Evolutionary conservation across 2,329 filamentous ascomycete genomes (phyloP), one percentile per base, ranked within the genome.

Genomic region (Teratosphaeriaceae sp.): DNA sequence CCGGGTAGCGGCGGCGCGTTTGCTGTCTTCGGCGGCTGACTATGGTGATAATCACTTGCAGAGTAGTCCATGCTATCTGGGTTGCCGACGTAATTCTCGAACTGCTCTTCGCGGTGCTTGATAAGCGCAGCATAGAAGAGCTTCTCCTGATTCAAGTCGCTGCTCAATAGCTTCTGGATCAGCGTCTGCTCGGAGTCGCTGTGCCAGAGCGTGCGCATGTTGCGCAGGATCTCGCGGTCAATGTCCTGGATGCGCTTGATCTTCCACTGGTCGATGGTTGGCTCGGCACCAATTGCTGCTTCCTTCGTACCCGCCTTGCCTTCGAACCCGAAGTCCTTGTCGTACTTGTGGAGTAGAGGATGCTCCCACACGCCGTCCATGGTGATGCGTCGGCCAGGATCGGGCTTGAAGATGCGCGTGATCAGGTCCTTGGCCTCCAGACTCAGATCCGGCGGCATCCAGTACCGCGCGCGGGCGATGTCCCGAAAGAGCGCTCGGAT

Each of bases 161-260:
- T 56, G 52, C 63, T 69, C 41, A 70, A 52, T n/a, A 97, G 72
- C 56, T 80, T 83, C 43, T 79, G 70, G 19, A 84, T 74, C 18
- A 97, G 67, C 15, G 82, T 75, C 21, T 84, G 77, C 52, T 90
- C 84, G 24, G 78, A 79, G 51, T 87, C 84, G 54, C 82, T 85
- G 67, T 97, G 89, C 89, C 88, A 97, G 56, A 97, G 75, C 2
- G 88, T 90, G 46, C 85, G 84, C 50, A 98, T 73, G 62, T 94
- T 90, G 31, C 88, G 79, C 38, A 97, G 66, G 21, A 96, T 78
- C 51, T 94, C 85, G 36, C 77, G 69, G 55, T 96, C 88, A 41
- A 97, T 80, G 15, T 88, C 84, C 8, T 79, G 74, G 24, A 72
- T 70, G 33, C 72, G 73, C 5, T 78, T 72, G 2, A 79, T 71